phyloP scores from a whole-genome alignment of 345 rosid genomes.

The Dimocarpus longan region DNA sequence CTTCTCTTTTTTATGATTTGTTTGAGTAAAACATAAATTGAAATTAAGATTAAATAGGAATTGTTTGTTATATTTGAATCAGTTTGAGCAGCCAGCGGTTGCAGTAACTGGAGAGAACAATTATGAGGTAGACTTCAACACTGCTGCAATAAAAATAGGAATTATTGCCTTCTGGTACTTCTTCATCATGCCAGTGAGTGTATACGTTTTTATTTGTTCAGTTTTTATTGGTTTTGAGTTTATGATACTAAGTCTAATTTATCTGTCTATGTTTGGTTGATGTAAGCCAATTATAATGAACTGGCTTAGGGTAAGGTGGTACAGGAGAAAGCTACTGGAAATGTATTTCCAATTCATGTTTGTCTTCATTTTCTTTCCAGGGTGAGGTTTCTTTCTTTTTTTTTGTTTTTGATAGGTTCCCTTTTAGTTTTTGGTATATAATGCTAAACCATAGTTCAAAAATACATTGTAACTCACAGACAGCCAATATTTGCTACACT shows the following conservation, averaged over 20 bases:
- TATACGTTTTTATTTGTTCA: background rate
- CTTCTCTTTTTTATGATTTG: background rate
- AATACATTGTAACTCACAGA: too few relatives aligned
- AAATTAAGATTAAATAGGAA: conserved; percentile 1
- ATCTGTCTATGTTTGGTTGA: conserved; percentile 8
- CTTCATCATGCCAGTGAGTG: conserved; percentile 73
- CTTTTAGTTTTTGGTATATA: background rate
- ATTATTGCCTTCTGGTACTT: conserved; percentile 69
- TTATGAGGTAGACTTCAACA: conserved; percentile 50
- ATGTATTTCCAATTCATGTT: conserved; percentile 92
- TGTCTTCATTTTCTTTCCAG: conserved; percentile 88
- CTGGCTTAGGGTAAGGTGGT: conserved; percentile 87
- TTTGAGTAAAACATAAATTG: background rate
- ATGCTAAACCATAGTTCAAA: too few relatives aligned
- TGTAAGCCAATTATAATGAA: conserved; percentile 85
- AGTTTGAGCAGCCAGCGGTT: conserved; percentile 74
- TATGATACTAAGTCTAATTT: background rate
- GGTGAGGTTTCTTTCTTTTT: conserved; percentile 34
- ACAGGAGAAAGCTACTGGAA: conserved; percentile 76
- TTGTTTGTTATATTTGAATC: background rate
- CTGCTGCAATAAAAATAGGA: conserved; percentile 50
- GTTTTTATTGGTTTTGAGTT: background rate
- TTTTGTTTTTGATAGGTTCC: background rate
- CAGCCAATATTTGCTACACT: too few relatives aligned
- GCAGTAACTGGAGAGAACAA: conserved; percentile 80